Conservation (phyloP, 495 filamentous ascomycete genomes). For the Diplogelasinospora grovesii region DNA sequence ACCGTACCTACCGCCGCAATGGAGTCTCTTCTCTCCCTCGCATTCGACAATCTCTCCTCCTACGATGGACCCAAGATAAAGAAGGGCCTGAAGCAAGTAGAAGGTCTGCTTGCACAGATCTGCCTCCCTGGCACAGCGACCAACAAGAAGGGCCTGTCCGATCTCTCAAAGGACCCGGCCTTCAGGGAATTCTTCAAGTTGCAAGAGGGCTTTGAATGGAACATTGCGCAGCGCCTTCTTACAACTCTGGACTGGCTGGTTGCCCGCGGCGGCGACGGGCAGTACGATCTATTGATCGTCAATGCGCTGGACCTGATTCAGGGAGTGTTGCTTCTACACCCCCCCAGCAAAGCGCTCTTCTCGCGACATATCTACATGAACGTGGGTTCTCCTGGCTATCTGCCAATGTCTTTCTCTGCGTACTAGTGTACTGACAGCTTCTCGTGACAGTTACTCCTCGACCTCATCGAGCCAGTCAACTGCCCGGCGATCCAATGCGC, state of each 20-base stretch:
- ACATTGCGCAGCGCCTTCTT: slow-evolving; percentile 82
- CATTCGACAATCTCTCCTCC: slow-evolving; percentile 94
- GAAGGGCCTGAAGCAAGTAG: slow-evolving; percentile 91
- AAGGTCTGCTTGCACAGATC: slow-evolving; percentile 92
- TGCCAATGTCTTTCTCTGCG: no score
- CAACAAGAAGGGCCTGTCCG: slow-evolving; percentile 52
- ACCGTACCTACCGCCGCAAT: slow-evolving; percentile 52
- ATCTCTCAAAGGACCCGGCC: slow-evolving; percentile 75
- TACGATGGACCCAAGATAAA: slow-evolving; percentile 82
- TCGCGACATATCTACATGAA: slow-evolving; percentile 93
- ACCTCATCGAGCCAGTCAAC: slow-evolving; percentile 89
- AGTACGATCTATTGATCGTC: slow-evolving; percentile 84
- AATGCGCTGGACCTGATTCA: slow-evolving; percentile 86
- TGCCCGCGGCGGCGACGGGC: slow-evolving; percentile 68
- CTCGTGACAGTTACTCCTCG: slow-evolving; percentile 80
- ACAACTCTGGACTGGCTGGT: slow-evolving; percentile 82
- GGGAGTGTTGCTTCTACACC: slow-evolving; percentile 83
- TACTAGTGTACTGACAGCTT: no score
- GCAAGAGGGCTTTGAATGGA: slow-evolving; percentile 97
- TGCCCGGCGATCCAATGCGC: slow-evolving; percentile 86
- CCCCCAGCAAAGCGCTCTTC: slow-evolving; percentile 84
- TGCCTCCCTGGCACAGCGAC: slow-evolving; percentile 61
- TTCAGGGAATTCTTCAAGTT: slow-evolving; percentile 95
- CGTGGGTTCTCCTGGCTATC: slow-evolving; percentile 29
- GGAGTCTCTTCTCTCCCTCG: slow-evolving; percentile 86